Evolutionary conservation across 1,284 basidiomycete genomes (phyloP).

Genomic region (Cutaneotrichosporon arboriforme): DNA sequence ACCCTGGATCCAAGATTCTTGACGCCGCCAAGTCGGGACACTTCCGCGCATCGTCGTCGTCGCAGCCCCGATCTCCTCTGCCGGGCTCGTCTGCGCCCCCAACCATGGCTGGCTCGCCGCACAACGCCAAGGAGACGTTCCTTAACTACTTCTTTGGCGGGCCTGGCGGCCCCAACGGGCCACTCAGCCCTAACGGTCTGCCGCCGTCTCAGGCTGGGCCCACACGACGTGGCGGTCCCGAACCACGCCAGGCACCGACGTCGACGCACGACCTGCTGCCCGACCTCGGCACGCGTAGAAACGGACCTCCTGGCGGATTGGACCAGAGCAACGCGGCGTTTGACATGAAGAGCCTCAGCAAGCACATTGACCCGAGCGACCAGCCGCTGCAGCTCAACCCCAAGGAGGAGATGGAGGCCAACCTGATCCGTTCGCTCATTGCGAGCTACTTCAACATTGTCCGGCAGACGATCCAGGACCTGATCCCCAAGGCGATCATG

Average conservation of each 20-base stretch:
- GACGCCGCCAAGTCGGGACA: constrained; percentile 21
- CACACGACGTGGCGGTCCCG: neutral
- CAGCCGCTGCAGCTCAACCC: constrained; percentile 56
- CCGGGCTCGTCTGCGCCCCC: constrained; percentile 11
- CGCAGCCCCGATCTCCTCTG: constrained; percentile 15
- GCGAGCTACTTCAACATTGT: constrained; percentile 94
- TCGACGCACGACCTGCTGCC: constrained; percentile 36
- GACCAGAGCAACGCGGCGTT: constrained; percentile 81
- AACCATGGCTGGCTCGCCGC: constrained; percentile 36
- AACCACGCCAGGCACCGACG: neutral
- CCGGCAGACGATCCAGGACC: constrained; percentile 91
- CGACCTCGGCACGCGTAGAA: constrained; percentile 40
- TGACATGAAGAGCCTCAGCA: constrained; percentile 98
- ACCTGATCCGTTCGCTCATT: constrained; percentile 88
- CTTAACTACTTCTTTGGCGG: constrained; percentile 86
- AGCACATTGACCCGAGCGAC: constrained; percentile 80
- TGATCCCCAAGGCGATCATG: constrained; percentile 96
- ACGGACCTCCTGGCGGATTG: constrained; percentile 51
- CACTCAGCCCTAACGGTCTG: constrained; percentile 2
- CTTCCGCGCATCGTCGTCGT: constrained; percentile 14
- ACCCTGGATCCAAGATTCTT: constrained; percentile 18
- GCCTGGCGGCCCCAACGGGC: constrained; percentile 2
- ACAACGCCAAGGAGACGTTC: constrained; percentile 74
- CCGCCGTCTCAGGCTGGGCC: neutral
- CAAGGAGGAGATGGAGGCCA: constrained; percentile 94